Conservation (phyloP, 1,284 basidiomycete genomes). For the Golubevia sp. region DNA sequence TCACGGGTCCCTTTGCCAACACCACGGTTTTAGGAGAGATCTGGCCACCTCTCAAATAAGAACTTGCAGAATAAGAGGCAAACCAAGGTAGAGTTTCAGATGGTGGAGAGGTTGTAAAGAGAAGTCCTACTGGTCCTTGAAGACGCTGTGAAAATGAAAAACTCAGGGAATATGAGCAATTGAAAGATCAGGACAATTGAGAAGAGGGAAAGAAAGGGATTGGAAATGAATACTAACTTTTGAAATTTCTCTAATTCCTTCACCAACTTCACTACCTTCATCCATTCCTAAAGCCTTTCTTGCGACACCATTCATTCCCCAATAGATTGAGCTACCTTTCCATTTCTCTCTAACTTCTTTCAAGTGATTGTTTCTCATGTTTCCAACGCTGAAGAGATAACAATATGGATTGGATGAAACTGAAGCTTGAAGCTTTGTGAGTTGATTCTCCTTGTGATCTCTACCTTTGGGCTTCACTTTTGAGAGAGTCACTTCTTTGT, state of each 20-base stretch:
- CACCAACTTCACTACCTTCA: slow-evolving; percentile 43
- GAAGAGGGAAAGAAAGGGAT: not conserved
- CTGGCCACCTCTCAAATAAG: slow-evolving; percentile 48
- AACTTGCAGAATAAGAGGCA: slow-evolving; percentile 42
- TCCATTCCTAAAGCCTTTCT: slow-evolving; percentile 48
- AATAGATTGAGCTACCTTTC: slow-evolving; percentile 52
- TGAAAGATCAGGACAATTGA: not conserved
- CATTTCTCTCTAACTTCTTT: slow-evolving; percentile 52
- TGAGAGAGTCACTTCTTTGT: slow-evolving; percentile 54
- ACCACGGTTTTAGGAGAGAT: slow-evolving; percentile 44
- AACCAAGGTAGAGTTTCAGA: slow-evolving; percentile 55
- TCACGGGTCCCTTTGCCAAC: slow-evolving; percentile 21
- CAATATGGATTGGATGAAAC: slow-evolving; percentile 43
- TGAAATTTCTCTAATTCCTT: slow-evolving; percentile 38
- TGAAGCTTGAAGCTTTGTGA: slow-evolving; percentile 45
- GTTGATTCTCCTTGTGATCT: slow-evolving; percentile 44
- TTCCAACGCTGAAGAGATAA: slow-evolving; percentile 46
- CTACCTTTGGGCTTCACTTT: slow-evolving; percentile 44
- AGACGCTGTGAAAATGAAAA: slow-evolving; percentile 22
- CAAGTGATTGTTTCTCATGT: slow-evolving; percentile 51
- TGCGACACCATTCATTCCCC: slow-evolving; percentile 51
- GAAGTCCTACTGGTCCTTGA: slow-evolving; percentile 50
- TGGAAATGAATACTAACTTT: slow-evolving; percentile 7
- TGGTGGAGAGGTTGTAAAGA: slow-evolving; percentile 50
- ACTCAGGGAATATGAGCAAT: not conserved